Evolutionary conservation across 805 yeast species (phyloP).

Genomic region (Huiozyma sinensis): DNA sequence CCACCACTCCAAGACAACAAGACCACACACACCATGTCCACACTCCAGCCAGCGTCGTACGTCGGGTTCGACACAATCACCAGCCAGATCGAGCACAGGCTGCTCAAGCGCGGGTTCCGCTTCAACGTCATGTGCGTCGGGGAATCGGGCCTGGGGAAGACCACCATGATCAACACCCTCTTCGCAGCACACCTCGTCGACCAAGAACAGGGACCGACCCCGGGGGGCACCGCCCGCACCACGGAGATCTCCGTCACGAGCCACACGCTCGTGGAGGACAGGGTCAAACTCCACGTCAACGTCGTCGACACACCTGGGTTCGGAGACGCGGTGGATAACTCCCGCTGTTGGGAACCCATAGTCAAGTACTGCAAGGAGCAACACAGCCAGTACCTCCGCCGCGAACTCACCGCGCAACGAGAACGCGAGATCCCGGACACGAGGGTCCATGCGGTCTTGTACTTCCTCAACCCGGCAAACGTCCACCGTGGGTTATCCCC

Average conservation of each 20-base stretch:
- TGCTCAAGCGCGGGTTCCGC: conserved; percentile 87
- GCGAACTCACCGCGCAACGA: conserved; percentile 90
- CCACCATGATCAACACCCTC: conserved; percentile 82
- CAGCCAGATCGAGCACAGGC: conserved; percentile 83
- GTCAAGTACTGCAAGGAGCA: conserved; percentile 92
- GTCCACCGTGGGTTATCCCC: conserved; percentile 67
- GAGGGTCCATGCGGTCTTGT: conserved; percentile 86
- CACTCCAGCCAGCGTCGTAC: conserved; percentile 49
- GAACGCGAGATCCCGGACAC: conserved; percentile 75
- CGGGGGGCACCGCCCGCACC: conserved; percentile 50
- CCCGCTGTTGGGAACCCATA: conserved; percentile 93
- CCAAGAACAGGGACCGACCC: conserved; percentile 52
- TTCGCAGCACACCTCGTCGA: conserved; percentile 73
- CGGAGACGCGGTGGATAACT: conserved; percentile 93
- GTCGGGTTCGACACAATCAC: conserved; percentile 98
- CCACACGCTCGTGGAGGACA: conserved; percentile 73
- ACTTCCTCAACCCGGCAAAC: conserved; percentile 74
- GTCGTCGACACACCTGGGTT: conserved; percentile 96
- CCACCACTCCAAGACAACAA: neutral
- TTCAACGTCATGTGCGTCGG: conserved; percentile 93
- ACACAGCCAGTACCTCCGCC: conserved; percentile 81
- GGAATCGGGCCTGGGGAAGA: conserved; percentile 86
- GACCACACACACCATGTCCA: neutral
- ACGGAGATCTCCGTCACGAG: conserved; percentile 67
- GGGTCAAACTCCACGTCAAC: conserved; percentile 74